A percentile compares a stretch with the other conserved stretches of the same genome.
Conservation (phyloP, 768 basidiomycete species). For the Xerocomellus amylosporus region DNA sequence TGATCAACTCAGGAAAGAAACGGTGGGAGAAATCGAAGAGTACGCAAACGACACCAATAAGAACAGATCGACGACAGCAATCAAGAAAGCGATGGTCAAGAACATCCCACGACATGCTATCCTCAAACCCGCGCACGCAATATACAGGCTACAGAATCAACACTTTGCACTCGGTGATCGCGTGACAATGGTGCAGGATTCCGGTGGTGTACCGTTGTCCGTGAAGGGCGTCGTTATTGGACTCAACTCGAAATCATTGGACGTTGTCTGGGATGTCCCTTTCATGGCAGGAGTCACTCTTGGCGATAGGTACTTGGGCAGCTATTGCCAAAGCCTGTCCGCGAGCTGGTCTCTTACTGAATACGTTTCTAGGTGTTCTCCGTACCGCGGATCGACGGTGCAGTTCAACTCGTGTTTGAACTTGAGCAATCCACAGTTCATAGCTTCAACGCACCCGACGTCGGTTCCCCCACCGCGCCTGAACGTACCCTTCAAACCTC, state of each 20-base stretch:
- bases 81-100: constrained; percentile 93
- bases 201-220: constrained; percentile 85
- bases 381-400: constrained; percentile 88
- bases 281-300: constrained; percentile 93
- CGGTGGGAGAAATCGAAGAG: constrained; percentile 74
- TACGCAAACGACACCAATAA: constrained; percentile 67
- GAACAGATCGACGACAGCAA: constrained; percentile 55
- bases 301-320: constrained; percentile 60
- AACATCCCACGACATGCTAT: constrained; percentile 91
- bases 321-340: background rate
- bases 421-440: constrained; percentile 80
- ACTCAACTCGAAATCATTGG: constrained; percentile 81
- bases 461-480: constrained; percentile 47
- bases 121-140: constrained; percentile 87
- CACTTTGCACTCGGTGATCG: constrained; percentile 86
- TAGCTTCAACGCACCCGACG: constrained; percentile 67
- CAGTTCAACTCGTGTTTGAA: constrained; percentile 89
- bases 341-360: background rate
- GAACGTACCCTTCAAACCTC: constrained; percentile 59
- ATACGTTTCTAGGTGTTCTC: constrained; percentile 63
- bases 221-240: constrained; percentile 95
- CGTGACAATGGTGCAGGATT: constrained; percentile 94
- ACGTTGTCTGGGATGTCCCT: constrained; percentile 93
- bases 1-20: constrained; percentile 89
- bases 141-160: constrained; percentile 88